Percentiles rank a stretch among this genome's conserved stretches.
Evolutionary conservation across 129 eudicot species (phyloP).

Genomic region (Flaveria trinervia): DNA sequence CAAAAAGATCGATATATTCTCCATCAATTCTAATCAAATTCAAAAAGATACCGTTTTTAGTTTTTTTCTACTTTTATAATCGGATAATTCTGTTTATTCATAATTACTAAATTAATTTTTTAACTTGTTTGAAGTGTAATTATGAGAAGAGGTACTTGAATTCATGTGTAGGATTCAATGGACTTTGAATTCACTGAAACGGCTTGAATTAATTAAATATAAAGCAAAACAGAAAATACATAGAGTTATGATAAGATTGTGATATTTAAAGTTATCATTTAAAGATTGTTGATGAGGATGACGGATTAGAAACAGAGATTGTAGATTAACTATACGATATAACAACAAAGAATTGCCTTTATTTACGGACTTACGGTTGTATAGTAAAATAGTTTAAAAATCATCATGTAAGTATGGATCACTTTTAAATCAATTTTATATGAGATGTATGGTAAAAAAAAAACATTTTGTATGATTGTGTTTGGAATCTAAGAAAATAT

Average conservation of each 20-base stretch:
- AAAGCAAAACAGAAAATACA: neutral
- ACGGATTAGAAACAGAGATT: neutral
- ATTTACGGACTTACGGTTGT: too few relatives aligned
- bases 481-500: too few relatives aligned
- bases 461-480: too few relatives aligned
- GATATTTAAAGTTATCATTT: neutral
- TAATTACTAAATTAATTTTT: neutral
- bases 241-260: neutral
- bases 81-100: neutral
- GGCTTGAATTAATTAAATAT: neutral
- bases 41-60: conserved; percentile 28
- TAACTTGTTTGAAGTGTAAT: neutral
- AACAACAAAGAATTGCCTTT: too few relatives aligned
- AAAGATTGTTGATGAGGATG: neutral
- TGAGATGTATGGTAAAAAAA: too few relatives aligned
- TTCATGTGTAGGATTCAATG: neutral
- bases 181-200: neutral
- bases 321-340: neutral
- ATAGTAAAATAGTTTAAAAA: too few relatives aligned
- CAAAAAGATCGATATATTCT: conserved; percentile 15
- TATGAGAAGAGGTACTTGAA: neutral
- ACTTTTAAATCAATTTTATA: too few relatives aligned
- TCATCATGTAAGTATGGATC: too few relatives aligned
- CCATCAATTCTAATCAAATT: conserved; percentile 30
- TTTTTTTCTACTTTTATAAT: conserved; percentile 2